phyloP scores from a whole-genome alignment of 441 rosid genomes.

The Theobroma grandiflorum region DNA sequence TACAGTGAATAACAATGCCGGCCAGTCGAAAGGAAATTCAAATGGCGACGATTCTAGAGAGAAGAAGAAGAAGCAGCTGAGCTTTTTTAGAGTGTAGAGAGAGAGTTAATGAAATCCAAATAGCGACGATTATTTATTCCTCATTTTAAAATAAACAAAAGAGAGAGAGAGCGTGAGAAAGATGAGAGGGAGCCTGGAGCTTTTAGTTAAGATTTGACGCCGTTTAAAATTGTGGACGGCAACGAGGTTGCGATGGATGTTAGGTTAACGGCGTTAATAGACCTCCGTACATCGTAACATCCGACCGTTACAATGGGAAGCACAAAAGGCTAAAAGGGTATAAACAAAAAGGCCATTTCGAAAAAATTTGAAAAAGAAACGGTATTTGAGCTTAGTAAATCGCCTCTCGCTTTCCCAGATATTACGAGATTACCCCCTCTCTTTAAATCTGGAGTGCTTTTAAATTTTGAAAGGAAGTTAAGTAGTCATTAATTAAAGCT shows the following conservation, averaged over 20 bases:
- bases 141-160: conserved; percentile 16
- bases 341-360: neutral
- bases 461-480: neutral
- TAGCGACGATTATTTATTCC: conserved; percentile 25
- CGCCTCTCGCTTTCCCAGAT: conserved; percentile 4
- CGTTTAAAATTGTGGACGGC: conserved; percentile 16
- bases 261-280: conserved; percentile 32
- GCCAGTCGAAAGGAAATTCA: conserved; percentile 20
- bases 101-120: conserved; percentile 23
- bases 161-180: conserved; percentile 8
- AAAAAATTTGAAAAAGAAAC: conserved; percentile 24
- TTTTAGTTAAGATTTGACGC: neutral
- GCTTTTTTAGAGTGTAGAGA: conserved; percentile 5
- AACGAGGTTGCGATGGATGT: neutral
- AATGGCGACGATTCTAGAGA: conserved; percentile 28
- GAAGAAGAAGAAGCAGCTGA: conserved; percentile 14
- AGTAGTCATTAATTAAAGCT: neutral
- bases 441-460: neutral
- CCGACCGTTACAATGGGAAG: conserved; percentile 42
- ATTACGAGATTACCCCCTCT: conserved; percentile 24
- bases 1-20: conserved; percentile 32
- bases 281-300: conserved; percentile 26
- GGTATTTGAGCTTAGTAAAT: neutral
- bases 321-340: conserved; percentile 16
- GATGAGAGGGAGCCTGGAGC: conserved; percentile 9